A percentile compares a stretch with the other conserved stretches of the same genome.
Conservation (phyloP, 176 grass and related monocot genomes). For the Coix lacrymajobi region DNA sequence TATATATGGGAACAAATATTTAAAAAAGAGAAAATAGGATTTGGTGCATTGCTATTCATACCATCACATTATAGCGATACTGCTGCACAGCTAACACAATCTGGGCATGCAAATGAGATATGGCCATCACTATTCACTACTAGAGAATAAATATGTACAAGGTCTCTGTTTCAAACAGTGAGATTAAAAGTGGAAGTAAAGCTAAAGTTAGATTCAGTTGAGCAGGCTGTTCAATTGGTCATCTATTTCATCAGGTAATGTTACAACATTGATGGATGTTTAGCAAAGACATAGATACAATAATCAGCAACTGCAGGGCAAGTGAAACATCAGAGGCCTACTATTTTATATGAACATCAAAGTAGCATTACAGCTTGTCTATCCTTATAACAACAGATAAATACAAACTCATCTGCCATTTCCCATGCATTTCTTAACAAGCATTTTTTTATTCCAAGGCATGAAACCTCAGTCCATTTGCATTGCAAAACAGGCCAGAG, state of each 20-base stretch:
- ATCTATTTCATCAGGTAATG: not conserved
- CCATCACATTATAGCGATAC: not conserved
- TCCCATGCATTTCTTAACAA: not conserved
- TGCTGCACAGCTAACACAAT: not conserved
- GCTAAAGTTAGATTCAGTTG: not conserved
- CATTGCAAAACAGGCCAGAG: not conserved
- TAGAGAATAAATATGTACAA: not conserved
- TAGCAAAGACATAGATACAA: not conserved
- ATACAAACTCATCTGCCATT: not conserved
- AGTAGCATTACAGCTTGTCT: not conserved
- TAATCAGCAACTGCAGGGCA: not conserved
- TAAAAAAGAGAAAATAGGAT: not conserved
- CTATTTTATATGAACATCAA: not conserved
- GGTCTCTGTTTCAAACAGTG: not conserved
- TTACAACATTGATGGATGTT: not conserved
- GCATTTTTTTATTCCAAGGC: not conserved
- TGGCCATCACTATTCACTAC: not conserved
- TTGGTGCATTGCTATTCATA: not conserved
- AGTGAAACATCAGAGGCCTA: not conserved
- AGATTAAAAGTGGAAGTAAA: not conserved
- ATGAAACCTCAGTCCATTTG: not conserved
- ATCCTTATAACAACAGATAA: not conserved
- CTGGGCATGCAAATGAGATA: not conserved
- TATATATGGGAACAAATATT: not conserved
- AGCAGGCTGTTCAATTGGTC: not conserved